Conservation (phyloP, 169 alveolate genomes). For the Plasmodium knowlesi region DNA sequence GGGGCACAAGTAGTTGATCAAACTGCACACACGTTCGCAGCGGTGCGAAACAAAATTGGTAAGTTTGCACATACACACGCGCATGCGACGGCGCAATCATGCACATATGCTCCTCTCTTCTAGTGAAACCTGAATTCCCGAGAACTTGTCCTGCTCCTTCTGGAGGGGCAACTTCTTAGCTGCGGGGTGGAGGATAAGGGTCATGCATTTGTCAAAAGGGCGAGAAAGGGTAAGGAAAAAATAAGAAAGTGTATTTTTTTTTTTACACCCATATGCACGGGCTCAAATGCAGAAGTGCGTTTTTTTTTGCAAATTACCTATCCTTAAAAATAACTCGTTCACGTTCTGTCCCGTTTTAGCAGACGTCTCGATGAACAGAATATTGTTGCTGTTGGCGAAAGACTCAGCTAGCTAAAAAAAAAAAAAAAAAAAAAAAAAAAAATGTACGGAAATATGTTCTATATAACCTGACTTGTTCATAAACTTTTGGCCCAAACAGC, state of each 20-base stretch:
- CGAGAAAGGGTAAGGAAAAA: not conserved
- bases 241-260: not conserved
- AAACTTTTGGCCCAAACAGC: not conserved
- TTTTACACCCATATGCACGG: not conserved
- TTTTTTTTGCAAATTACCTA: constrained; percentile 67
- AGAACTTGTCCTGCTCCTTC: constrained; percentile 49
- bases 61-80: not conserved
- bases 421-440: not conserved
- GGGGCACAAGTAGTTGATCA: not conserved
- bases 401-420: constrained; percentile 74
- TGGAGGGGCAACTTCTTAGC: constrained; percentile 74
- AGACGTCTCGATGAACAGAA: constrained; percentile 91
- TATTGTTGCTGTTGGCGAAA: constrained; percentile 91
- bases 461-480: not conserved
- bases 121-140: constrained; percentile 56
- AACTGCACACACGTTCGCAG: not conserved
- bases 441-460: not conserved
- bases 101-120: not conserved
- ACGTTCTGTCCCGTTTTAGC: constrained; percentile 94
- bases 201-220: not conserved
- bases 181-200: not conserved
- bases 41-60: not conserved
- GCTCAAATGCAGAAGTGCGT: not conserved
- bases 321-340: constrained; percentile 87
- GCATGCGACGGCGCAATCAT: not conserved